Evolutionary conservation across 2,329 filamentous ascomycete genomes (phyloP).

Genomic region (Polytolypa hystricis): DNA sequence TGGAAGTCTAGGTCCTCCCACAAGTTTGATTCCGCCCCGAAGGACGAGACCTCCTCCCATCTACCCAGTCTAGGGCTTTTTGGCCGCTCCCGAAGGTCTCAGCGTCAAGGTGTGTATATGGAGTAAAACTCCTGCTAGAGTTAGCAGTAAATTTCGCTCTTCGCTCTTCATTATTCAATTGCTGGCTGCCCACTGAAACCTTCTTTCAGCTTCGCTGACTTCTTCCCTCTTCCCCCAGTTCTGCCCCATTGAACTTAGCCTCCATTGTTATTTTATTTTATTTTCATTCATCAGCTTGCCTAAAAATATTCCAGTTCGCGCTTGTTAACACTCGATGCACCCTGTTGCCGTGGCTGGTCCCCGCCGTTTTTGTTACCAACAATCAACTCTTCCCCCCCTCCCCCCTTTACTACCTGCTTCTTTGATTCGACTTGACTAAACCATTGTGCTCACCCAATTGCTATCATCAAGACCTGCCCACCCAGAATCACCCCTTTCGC

Average conservation of each 20-base stretch:
- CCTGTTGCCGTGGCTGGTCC: too few relatives aligned
- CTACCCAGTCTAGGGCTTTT: conserved; percentile 25
- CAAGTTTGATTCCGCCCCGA: conserved; percentile 29
- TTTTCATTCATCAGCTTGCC: conserved; percentile 4
- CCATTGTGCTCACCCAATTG: background rate
- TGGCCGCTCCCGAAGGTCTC: conserved; percentile 27
- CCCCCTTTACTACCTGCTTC: background rate
- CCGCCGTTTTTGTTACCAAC: too few relatives aligned
- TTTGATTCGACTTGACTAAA: background rate
- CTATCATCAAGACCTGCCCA: conserved; percentile 5
- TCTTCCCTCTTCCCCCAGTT: conserved; percentile 3
- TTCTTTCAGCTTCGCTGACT: conserved; percentile 12
- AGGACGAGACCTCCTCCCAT: conserved; percentile 24
- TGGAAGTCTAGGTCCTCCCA: conserved; percentile 31
- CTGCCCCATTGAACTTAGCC: too few relatives aligned
- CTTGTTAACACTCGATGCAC: too few relatives aligned
- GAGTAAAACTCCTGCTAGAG: too few relatives aligned
- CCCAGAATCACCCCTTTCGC: background rate
- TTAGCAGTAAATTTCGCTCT: too few relatives aligned
- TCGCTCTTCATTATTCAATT: too few relatives aligned
- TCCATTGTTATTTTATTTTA: too few relatives aligned
- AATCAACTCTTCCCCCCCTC: too few relatives aligned
- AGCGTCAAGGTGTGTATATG: conserved; percentile 22
- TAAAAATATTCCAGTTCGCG: too few relatives aligned
- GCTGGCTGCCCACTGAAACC: too few relatives aligned